A percentile compares a stretch with the other conserved stretches of the same genome.
Evolutionary conservation across 2,329 filamentous ascomycete species (phyloP).

Genomic region (Pseudogymnoascus sp.): DNA sequence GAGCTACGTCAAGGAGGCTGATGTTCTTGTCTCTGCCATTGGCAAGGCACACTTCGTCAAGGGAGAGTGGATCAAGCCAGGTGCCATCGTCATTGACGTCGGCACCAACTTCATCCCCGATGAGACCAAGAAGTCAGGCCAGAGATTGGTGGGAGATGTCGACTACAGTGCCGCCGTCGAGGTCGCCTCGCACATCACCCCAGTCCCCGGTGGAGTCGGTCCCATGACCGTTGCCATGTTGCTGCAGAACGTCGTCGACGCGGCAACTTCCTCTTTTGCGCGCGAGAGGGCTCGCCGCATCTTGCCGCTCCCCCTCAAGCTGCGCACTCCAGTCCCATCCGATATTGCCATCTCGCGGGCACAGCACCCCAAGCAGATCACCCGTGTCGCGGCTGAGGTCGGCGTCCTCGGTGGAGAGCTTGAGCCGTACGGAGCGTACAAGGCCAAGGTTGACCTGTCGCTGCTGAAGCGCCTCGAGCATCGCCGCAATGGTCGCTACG

Average conservation of each 20-base stretch:
- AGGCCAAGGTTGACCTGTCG: constrained; percentile 86
- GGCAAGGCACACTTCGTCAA: constrained; percentile 82
- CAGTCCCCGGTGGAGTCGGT: constrained; percentile 91
- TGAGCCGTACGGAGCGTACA: constrained; percentile 90
- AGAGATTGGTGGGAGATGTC: constrained; percentile 89
- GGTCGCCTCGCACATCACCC: constrained; percentile 89
- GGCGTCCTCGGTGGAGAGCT: constrained; percentile 85
- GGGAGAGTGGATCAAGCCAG: constrained; percentile 91
- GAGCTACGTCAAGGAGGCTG: constrained; percentile 71
- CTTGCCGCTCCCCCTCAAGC: constrained; percentile 74
- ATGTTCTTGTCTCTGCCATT: constrained; percentile 88
- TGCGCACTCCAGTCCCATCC: constrained; percentile 78
- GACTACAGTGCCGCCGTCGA: constrained; percentile 79
- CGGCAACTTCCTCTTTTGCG: constrained; percentile 75
- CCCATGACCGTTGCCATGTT: constrained; percentile 99
- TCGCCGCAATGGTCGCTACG: constrained; percentile 80
- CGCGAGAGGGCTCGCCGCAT: constrained; percentile 75
- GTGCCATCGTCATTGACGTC: constrained; percentile 93
- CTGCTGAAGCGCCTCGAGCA: constrained; percentile 80
- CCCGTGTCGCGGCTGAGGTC: constrained; percentile 73
- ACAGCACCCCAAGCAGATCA: constrained; percentile 89
- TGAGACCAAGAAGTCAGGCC: constrained; percentile 81
- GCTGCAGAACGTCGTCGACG: constrained; percentile 87
- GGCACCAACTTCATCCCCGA: constrained; percentile 95
- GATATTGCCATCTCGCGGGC: constrained; percentile 88